Evolutionary conservation across 352 stramenopile genomes (phyloP).

Genomic region (Phytophthora idaei): DNA sequence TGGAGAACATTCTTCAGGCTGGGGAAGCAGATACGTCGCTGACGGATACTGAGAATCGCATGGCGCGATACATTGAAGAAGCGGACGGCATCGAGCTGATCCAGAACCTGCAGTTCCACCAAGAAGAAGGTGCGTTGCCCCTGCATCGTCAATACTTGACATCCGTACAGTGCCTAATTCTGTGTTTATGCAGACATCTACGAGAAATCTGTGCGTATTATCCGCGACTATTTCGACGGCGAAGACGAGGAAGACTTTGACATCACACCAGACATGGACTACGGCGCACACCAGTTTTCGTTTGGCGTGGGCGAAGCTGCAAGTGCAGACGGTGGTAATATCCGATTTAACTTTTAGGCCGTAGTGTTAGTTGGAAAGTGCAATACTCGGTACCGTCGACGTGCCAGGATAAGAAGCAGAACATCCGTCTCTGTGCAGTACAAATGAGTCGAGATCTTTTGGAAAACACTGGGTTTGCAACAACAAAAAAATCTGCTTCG

Average conservation of each 20-base stretch:
- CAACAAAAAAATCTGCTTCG: constrained; percentile 32
- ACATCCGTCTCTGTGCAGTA: not conserved
- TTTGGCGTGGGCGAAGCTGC: constrained; percentile 56
- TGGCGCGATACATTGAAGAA: constrained; percentile 97
- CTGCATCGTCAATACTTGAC: not conserved
- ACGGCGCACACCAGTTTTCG: constrained; percentile 57
- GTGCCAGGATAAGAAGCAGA: not conserved
- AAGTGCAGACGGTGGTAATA: constrained; percentile 11
- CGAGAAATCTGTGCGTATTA: constrained; percentile 94
- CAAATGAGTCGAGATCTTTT: not conserved
- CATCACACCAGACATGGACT: constrained; percentile 60
- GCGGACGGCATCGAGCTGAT: constrained; percentile 96
- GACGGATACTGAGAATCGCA: constrained; percentile 90
- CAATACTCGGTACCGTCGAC: not conserved
- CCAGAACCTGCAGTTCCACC: constrained; percentile 97
- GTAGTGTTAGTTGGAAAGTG: constrained; percentile 24
- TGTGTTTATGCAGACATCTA: constrained; percentile 79
- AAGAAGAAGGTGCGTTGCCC: constrained; percentile 90
- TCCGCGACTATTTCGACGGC: constrained; percentile 97
- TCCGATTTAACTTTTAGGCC: constrained; percentile 39
- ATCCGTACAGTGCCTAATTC: constrained; percentile 1
- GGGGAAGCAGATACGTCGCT: constrained; percentile 90
- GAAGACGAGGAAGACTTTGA: constrained; percentile 96
- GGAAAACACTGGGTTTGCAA: not conserved
- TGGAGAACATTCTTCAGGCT: constrained; percentile 93